Base-by-base conservation (phyloP, 2,329 filamentous ascomycete genomes). In the Ceratocystis variospora region DNA sequence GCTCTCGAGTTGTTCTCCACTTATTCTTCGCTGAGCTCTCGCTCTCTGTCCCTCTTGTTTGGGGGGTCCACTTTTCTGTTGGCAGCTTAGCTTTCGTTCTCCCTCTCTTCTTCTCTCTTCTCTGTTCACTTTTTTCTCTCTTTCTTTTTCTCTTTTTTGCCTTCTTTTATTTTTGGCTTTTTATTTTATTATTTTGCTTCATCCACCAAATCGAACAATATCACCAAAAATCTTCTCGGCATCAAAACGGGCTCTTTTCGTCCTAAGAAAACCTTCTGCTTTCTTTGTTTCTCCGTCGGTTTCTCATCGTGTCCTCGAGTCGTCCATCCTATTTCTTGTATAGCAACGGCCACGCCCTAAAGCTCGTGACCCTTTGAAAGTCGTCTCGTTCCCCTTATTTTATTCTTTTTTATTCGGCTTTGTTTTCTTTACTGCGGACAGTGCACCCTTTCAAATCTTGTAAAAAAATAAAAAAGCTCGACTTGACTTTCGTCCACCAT, bases 401-500 rank as follows among this genome's bases (percentile, higher is more conserved):
- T 55, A 55, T 55, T 55, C 22, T 55, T 25, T 55, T 55, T 55
- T 55, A 55, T 55, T 55, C 22, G 22, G 12, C 41, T 28, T 55
- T 55, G 8, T 55, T 55, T 55, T 55, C 50, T 55, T 55, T 55
- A 8, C 50, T 55, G 3, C 50, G 50, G 50, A 55, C 50, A 55
- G 50, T 55, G 50, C 50, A 25, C 50, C 12, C 25, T 22, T 25
- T 19, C 12, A 19, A 15, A 19, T 55, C 25, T 22, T 25, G 50
- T 17, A 19, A 25, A 19, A 22, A 55, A 28, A 28, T 28, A 28
- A 28, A 19, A 15, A 19, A 25, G 22, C 50, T 55, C 25, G 50
- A 55, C 22, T 55, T 12, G 19, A 55, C 19, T 55, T 55, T 33
- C 41, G 61, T 61, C 37, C 76, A 81, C 78, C 75, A 82, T 83